Evolutionary conservation across 2,329 filamentous ascomycete genomes (phyloP).

Genomic region (Tolypocladium tundrense): DNA sequence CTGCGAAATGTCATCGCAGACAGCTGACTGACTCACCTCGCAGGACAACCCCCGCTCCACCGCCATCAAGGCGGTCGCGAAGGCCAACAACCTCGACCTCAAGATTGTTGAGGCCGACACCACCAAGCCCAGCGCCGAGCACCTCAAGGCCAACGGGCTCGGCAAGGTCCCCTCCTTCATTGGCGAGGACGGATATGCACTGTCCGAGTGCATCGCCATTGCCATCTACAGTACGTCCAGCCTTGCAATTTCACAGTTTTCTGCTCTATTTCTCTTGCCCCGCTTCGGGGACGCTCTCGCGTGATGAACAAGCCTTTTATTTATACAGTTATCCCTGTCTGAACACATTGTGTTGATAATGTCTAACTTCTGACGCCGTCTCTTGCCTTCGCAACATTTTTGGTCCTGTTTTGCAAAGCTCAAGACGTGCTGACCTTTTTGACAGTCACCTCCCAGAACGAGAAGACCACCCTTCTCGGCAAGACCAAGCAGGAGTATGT

Average conservation of each 20-base stretch:
- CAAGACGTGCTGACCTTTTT: conserved; percentile 19
- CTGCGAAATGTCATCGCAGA: conserved; percentile 8
- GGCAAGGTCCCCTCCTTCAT: conserved; percentile 90
- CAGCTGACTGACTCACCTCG: conserved; percentile 12
- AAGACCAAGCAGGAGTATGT: conserved; percentile 98
- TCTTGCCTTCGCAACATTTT: background rate
- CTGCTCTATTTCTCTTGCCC: background rate
- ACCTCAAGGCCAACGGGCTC: conserved; percentile 76
- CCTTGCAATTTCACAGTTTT: background rate
- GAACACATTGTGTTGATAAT: conserved; percentile 83
- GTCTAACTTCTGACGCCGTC: conserved; percentile 66
- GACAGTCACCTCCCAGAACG: conserved; percentile 95
- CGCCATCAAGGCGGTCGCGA: conserved; percentile 83
- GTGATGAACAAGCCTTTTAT: conserved; percentile 64
- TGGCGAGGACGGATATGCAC: conserved; percentile 79
- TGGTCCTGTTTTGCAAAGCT: background rate
- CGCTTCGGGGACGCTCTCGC: background rate
- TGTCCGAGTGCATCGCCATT: conserved; percentile 88
- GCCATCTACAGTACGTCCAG: conserved; percentile 80
- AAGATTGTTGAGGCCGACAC: conserved; percentile 68
- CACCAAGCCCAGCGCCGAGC: conserved; percentile 59
- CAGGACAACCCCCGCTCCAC: conserved; percentile 86
- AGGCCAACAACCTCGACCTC: conserved; percentile 92
- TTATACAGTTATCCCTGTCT: conserved; percentile 98
- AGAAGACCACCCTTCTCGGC: conserved; percentile 98